Conservation (phyloP, 768 basidiomycete species). For the Amanita pseudoporphyria region DNA sequence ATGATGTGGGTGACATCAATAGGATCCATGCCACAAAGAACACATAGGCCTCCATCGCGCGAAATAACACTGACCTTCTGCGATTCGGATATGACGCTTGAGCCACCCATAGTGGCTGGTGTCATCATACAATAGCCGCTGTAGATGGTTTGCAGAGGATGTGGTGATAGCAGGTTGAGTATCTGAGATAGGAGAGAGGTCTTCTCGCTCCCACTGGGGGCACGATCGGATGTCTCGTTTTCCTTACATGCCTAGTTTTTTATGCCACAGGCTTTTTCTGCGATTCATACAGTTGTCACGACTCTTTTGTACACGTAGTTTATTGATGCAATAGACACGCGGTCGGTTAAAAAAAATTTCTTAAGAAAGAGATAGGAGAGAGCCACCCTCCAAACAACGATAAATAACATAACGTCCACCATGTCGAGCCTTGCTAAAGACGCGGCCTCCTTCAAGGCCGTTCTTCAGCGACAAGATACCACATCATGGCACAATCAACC, state of each 20-base stretch:
- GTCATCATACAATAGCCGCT: neutral
- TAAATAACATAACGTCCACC: no score
- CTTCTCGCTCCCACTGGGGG: no score
- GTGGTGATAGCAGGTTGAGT: neutral
- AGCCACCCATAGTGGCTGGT: neutral
- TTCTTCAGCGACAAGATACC: slow-evolving; percentile 56
- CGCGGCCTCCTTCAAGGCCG: slow-evolving; percentile 58
- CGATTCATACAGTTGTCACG: no score
- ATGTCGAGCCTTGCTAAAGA: slow-evolving; percentile 70
- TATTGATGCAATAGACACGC: no score
- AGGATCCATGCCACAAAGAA: slow-evolving; percentile 7
- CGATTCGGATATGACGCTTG: slow-evolving; percentile 7
- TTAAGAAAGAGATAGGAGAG: no score
- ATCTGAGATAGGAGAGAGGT: neutral
- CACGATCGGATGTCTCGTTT: no score
- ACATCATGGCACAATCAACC: slow-evolving; percentile 71
- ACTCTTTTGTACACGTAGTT: neutral
- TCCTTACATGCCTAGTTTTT: no score
- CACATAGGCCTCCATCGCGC: slow-evolving; percentile 6
- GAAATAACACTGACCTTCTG: slow-evolving; percentile 1
- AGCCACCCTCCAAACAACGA: no score
- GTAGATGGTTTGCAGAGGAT: neutral
- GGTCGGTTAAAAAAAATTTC: no score
- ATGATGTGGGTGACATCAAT: slow-evolving; percentile 6
- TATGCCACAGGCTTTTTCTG: no score